Base-by-base conservation (phyloP, 164 flowering plant genomes). In the Cinnamomum micranthum region DNA sequence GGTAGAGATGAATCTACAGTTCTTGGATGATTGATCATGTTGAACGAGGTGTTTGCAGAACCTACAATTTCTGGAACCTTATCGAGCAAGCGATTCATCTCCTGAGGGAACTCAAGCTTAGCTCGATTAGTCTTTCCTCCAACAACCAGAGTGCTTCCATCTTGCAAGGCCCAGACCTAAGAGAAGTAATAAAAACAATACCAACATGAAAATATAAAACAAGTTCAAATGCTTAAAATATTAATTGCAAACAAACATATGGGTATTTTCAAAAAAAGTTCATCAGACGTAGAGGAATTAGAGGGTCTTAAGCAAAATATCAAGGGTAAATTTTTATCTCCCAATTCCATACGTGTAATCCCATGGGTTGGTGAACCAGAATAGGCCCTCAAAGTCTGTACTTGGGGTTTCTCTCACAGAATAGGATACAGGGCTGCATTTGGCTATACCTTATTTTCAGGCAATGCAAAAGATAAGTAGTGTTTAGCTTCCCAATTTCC, bases 111-210 rank as follows among this genome's bases (percentile, higher is more conserved):
- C 77, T 87, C 97, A 66, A 73, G 84, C 83, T 92, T 93, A 22
- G 96, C 95, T 67, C 97, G 83, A 73, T 95, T 95, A 10, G 96
- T 89, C 84, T 88, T 95, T 75, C 98, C 99, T 60, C 99, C 99
- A 35, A 93, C 69, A 12, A 90, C 82, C 71, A 93, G 89, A 25
- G 87, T 77, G 19, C 97, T 93, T 77, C 99, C 99, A 78, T 93
- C 97, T 89, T 95, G 98, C 72, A 93, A 77, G 14, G 97, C 99
- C 99, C 99, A 95, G 52, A 95, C 77, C 99, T 95, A 81, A 41
- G 50, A 27, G 22, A 17, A 10, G n/a, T 35, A 65, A 58, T 14
- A 65, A 58, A n/a, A 52, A 55, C 52, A 58, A 23, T 1, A n/a
- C 35, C n/a, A 50, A 19, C 68, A 70, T 14, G 41, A 50, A 69